Evolutionary conservation across 2,329 filamentous ascomycete genomes (phyloP), one percentile per base, ranked within the genome.

Genomic region (Pyrenophora tritici-repentis): DNA sequence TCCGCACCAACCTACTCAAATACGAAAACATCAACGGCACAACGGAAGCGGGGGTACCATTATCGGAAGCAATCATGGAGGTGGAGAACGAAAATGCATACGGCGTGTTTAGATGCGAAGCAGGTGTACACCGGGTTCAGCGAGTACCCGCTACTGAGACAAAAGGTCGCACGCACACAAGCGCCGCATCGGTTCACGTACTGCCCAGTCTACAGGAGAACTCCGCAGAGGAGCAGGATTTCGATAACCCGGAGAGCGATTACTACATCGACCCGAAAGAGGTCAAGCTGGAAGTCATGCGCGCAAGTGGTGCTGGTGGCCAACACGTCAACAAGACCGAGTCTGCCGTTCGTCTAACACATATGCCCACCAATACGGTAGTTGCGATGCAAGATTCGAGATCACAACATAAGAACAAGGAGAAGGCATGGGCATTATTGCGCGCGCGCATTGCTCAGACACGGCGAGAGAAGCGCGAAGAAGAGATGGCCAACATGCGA

Each of bases 251-350:
- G 0, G 87, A 86, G 48, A 96, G 90, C 73, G 89, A 97, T 70
- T 97, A 96, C 76, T 96, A 92, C 76, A 82, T 99, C 53, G 85
- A 95, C 67, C 85, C 89, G 5, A 82, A 86, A 54, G 93, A 99
- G 52, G 91, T 99, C 18, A 82, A 82, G 43, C 80, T 85, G 16
- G 94, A 99, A 70, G 90, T 91, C 54, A 96, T 97, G 92, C 84
- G 92, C 13, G 91, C 94, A 0, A 81, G 90, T 38, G 94, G 94
- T 53, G 93, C 94, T 0, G 94, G 94, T 26, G 94, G 94, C 1
- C 94, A 99, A 77, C 94, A 99, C 75, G 94, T 99, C 70, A 99
- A 99, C 77, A 97, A 93, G 73, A 99, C 94, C 0, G 94, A 99
- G 77, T 96, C 91, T 24, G 94, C 94, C 3, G 90, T 99, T 55